Conservation (phyloP, 371 early-diverging fungal species). For the Quaeritorhiza haematococci region DNA sequence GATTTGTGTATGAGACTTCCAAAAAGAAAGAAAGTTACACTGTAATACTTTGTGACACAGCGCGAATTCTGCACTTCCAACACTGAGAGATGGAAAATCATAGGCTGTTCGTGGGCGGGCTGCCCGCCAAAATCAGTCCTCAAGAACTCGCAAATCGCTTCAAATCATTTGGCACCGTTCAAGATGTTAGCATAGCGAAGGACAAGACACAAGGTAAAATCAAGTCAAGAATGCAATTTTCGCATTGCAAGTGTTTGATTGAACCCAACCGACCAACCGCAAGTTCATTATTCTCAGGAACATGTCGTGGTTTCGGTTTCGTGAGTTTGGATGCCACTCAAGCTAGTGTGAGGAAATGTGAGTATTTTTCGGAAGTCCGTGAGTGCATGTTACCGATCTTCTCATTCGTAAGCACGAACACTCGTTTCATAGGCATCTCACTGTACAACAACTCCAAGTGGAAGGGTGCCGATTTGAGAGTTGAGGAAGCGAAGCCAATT, state of each 20-base stretch:
- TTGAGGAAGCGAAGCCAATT: conserved; percentile 76
- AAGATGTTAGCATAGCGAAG: conserved; percentile 44
- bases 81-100: no score
- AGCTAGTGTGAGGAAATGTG: conserved; percentile 63
- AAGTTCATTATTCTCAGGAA: no score
- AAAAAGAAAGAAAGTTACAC: no score
- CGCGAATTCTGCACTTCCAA: no score
- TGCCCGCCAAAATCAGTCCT: conserved; percentile 52
- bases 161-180: conserved; percentile 61
- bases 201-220: conserved; percentile 29
- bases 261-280: conserved; percentile 24
- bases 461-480: conserved; percentile 68
- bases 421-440: conserved; percentile 43
- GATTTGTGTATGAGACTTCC: no score
- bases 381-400: no score
- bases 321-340: conserved; percentile 60
- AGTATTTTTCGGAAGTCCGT: conserved; percentile 6
- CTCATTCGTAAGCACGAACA: conserved; percentile 1
- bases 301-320: conserved; percentile 71
- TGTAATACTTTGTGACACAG: no score
- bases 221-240: background rate
- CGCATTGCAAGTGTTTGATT: background rate
- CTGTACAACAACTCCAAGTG: conserved; percentile 78
- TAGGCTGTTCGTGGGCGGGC: conserved; percentile 74
- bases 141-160: conserved; percentile 62